Base-by-base conservation (phyloP, 2,329 filamentous ascomycete species). In the Neobulgaria alba region DNA sequence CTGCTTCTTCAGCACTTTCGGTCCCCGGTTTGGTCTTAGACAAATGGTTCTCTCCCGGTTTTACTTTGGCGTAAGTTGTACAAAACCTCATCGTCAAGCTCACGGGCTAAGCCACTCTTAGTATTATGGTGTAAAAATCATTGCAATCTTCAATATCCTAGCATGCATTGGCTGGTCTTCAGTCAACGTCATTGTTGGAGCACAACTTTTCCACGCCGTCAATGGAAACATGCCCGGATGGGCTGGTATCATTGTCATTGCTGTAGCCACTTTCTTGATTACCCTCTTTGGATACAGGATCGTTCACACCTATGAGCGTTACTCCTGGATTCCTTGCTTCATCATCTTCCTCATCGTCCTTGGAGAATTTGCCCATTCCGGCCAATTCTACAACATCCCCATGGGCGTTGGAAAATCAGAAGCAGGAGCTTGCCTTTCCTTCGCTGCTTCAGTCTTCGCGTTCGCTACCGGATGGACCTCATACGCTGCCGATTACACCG, bases 11-110 rank as follows among this genome's bases (percentile, higher is more conserved):
- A 83, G 80, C 2, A 84, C 77, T 14, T 86, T 88, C 56, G 84
- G 85, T 2, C 79, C 85, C 2, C 65, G 66, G 7, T 87, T 86
- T 50, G 85, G 84, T 3, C 67, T 88, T 48, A 75, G 85, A 40
- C 85, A 88, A 57, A 87, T 89, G 79, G 81, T 88, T 1, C 68
- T 89, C n/a, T 79, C 80, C 9, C 71, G 84, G 26, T 88, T 82
- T 63, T 88, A 72, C 63, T 88, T 87, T 58, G 84, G 84, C 60
- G 61, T 85, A 50, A 74, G 77, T 80, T 63, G 60, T 71, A 65
- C 12, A 26, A 32, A 42, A 18, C 10, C 36, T 34, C 23, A 14
- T 18, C 29, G 10, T 32, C 5, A 20, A 12, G 36, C 7, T 31
- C 41, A 35, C 7, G 15, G 31, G 21, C 43, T 48, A 26, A 48